These are phyloP conservation scores for Cornus controversa DNA, from an alignment of 148 eudicot genomes.

Conservation along the genomic window DNA sequence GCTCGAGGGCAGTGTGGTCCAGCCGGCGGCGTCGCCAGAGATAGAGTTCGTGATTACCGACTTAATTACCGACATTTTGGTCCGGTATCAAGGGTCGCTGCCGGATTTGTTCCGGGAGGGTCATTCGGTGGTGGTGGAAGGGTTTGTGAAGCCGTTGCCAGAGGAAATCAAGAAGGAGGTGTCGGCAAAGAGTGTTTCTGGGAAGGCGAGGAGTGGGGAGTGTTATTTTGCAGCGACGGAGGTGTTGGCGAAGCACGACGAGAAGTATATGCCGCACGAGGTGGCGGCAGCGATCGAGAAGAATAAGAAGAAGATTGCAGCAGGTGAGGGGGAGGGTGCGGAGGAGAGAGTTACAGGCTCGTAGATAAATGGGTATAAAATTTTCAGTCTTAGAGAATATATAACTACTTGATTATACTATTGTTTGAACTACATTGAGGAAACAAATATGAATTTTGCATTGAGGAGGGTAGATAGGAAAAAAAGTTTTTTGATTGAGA, in stretches of 20 bases:
- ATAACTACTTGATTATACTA: not conserved
- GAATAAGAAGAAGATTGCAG: slow-evolving; percentile 65
- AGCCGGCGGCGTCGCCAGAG: slow-evolving; percentile 58
- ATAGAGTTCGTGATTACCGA: slow-evolving; percentile 88
- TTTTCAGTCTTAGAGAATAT: not conserved
- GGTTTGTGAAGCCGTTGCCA: slow-evolving; percentile 67
- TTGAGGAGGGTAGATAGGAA: too few relatives aligned
- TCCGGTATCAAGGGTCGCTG: slow-evolving; percentile 77
- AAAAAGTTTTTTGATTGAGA: too few relatives aligned
- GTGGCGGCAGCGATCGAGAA: slow-evolving; percentile 85
- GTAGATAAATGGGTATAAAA: slow-evolving; percentile 6
- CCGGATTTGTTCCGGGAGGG: slow-evolving; percentile 95
- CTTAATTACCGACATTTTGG: slow-evolving; percentile 72
- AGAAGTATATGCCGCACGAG: slow-evolving; percentile 96
- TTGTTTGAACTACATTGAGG: not conserved
- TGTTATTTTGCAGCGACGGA: slow-evolving; percentile 76
- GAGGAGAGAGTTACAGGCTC: slow-evolving; percentile 6
- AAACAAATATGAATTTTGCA: not conserved
- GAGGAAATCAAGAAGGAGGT: slow-evolving; percentile 46
- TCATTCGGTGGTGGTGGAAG: slow-evolving; percentile 96
- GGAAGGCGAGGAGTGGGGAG: slow-evolving; percentile 67
- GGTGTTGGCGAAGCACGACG: slow-evolving; percentile 97
- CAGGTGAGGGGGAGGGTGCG: slow-evolving; percentile 33
- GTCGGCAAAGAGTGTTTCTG: slow-evolving; percentile 37
- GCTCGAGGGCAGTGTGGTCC: slow-evolving; percentile 68